Base-by-base conservation (phyloP, 768 basidiomycete genomes). In the Tremella fuciformis region DNA sequence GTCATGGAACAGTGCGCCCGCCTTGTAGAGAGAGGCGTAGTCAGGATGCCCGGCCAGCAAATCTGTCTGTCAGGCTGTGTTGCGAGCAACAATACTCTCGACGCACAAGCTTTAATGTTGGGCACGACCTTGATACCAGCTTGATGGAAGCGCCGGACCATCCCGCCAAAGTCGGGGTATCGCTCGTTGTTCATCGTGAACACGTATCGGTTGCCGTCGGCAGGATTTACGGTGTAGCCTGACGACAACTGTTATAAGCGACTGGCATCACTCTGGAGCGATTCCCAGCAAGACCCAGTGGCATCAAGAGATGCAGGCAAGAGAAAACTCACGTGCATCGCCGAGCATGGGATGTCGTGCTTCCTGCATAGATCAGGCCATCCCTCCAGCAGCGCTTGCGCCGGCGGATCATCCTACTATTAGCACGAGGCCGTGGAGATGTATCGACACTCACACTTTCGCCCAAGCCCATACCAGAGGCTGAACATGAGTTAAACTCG, bases 111-210 rank as follows among this genome's bases (percentile, higher is more conserved):
- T 59, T 76, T 74, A 63, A 73, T 71, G 57, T 76, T 76, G 19
- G 75, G 70, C 2, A 63, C 62, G 49, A 76, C 63, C 66, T 72
- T 75, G 58, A 77, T 74, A 16, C 75, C 76, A 2, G 60, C 57
- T 52, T 64, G 56, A 54, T 77, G 76, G 42, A 74, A 76, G 34
- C 44, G 56, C 2, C 37, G 57, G 22, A 70, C 63, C 62, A 77
- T 69, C 0, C 60, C 69, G 25, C 60, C 63, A 59, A 77, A 77
- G 50, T 77, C 72, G 13, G 76, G 76, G 60, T 76, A 77, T 49
- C 76, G 62, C 25, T 70, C 63, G 41, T 53, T 70, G 50, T 73
- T 75, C 66, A 70, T 66, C 25, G 60, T 64, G 58, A 73, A 72
- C 26, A 74, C 69, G 47, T 66, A 70, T 38, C 69, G 68, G 26